phyloP scores from a whole-genome alignment of 805 yeast species.

The Kockiozyma suomiensis region DNA sequence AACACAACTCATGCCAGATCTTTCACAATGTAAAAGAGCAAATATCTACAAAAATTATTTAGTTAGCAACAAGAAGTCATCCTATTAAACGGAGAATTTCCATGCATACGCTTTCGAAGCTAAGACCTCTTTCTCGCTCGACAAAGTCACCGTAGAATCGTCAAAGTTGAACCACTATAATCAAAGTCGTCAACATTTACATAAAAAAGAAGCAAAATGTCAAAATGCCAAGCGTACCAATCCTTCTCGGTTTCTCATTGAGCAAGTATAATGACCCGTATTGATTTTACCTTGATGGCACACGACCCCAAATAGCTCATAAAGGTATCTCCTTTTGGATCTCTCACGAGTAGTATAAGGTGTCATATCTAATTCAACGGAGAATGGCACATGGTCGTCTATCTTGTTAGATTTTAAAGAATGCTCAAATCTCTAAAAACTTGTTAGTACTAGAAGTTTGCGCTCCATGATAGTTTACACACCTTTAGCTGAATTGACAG shows the following conservation, averaged over 20 bases:
- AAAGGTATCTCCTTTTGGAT: constrained; percentile 48
- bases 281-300: constrained; percentile 91
- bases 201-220: constrained; percentile 25
- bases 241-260: constrained; percentile 70
- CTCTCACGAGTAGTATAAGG: constrained; percentile 49
- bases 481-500: constrained; percentile 78
- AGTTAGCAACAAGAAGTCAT: too few species aligned
- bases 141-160: constrained; percentile 76
- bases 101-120: constrained; percentile 72
- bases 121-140: constrained; percentile 66
- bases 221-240: constrained; percentile 33
- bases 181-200: constrained; percentile 26
- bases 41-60: constrained; percentile 25
- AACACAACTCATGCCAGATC: constrained; percentile 25
- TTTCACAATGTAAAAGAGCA: constrained; percentile 32
- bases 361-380: constrained; percentile 70
- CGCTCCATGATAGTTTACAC: too few species aligned
- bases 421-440: constrained; percentile 60
- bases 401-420: constrained; percentile 62
- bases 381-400: constrained; percentile 73
- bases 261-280: constrained; percentile 91
- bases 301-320: constrained; percentile 84
- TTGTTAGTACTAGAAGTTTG: too few species aligned
- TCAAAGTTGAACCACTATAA: constrained; percentile 83
- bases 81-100: too few species aligned